Evolutionary conservation across 2,329 filamentous ascomycete genomes (phyloP).

Genomic region (Westerdykella ornata): DNA sequence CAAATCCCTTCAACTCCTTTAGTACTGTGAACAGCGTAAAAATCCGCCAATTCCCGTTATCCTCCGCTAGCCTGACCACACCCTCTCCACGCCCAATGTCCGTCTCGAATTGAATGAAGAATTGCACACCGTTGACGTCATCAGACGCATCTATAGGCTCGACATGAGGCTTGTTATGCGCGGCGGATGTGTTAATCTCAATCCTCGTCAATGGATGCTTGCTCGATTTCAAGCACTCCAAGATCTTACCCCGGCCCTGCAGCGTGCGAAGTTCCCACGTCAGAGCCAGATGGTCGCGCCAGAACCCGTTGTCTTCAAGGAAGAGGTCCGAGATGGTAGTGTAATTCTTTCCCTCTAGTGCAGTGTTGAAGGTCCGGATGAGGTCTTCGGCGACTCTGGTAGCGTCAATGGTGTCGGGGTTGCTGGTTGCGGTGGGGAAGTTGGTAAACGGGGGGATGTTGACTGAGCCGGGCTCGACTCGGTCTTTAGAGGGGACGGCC

Average conservation of each 20-base stretch:
- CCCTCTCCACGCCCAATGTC: constrained; percentile 28
- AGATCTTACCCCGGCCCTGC: constrained; percentile 40
- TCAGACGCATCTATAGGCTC: constrained; percentile 25
- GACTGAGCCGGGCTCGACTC: constrained; percentile 49
- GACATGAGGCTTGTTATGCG: constrained; percentile 17
- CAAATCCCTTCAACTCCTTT: constrained; percentile 34
- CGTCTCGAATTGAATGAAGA: constrained; percentile 28
- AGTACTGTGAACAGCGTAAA: constrained; percentile 37
- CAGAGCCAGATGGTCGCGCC: constrained; percentile 53
- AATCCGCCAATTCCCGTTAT: constrained; percentile 34
- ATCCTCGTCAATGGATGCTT: constrained; percentile 29
- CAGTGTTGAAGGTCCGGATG: constrained; percentile 39
- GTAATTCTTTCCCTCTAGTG: constrained; percentile 35
- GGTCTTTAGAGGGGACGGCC: constrained; percentile 36
- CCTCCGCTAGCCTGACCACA: constrained; percentile 29
- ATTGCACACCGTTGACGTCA: constrained; percentile 24
- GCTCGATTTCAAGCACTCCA: constrained; percentile 31
- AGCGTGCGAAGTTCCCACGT: constrained; percentile 53
- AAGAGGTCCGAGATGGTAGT: constrained; percentile 38
- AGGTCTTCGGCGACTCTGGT: constrained; percentile 36
- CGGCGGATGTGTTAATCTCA: constrained; percentile 25
- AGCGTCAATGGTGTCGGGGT: constrained; percentile 30
- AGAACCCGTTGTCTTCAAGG: constrained; percentile 47
- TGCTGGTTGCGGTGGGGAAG: constrained; percentile 24
- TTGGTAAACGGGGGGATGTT: constrained; percentile 43